Percentiles rank a stretch among this genome's conserved stretches.
These are phyloP conservation scores for Phytophthora pisi DNA, from an alignment of 352 stramenopile species.

Conservation along the genomic window DNA sequence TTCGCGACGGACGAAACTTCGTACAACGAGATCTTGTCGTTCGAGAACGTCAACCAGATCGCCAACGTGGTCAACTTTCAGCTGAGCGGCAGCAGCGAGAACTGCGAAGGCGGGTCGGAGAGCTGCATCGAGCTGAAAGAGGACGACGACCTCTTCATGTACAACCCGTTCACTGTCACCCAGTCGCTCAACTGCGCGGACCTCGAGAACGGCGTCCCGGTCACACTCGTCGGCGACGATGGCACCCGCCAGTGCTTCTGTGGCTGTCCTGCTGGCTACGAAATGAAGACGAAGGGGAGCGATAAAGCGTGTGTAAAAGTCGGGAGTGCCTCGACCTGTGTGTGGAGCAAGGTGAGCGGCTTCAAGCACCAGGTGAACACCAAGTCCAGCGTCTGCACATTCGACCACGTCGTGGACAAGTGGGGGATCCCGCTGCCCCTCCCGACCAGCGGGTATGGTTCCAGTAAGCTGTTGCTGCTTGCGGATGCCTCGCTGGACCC, in stretches of 20 bases:
- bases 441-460: constrained; percentile 52
- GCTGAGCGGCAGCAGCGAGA: constrained; percentile 12
- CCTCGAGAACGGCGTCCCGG: constrained; percentile 48
- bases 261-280: constrained; percentile 49
- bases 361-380: constrained; percentile 33
- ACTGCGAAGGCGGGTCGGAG: constrained; percentile 26
- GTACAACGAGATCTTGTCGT: constrained; percentile 40
- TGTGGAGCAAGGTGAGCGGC: constrained; percentile 48
- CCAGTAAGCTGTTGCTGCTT: constrained; percentile 35
- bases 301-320: constrained; percentile 35
- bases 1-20: constrained; percentile 46
- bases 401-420: constrained; percentile 41
- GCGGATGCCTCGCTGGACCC: constrained; percentile 22
- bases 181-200: constrained; percentile 43
- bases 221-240: constrained; percentile 45
- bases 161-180: constrained; percentile 60
- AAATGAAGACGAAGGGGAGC: constrained; percentile 29
- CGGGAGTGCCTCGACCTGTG: constrained; percentile 34
- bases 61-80: constrained; percentile 50
- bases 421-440: constrained; percentile 54
- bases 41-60: constrained; percentile 34
- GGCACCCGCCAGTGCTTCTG: constrained; percentile 60
- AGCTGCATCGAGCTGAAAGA: constrained; percentile 46
- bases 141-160: constrained; percentile 59
- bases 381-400: constrained; percentile 31